Conservation (phyloP, 208 protist genomes). For the Trypanosoma congolense region DNA sequence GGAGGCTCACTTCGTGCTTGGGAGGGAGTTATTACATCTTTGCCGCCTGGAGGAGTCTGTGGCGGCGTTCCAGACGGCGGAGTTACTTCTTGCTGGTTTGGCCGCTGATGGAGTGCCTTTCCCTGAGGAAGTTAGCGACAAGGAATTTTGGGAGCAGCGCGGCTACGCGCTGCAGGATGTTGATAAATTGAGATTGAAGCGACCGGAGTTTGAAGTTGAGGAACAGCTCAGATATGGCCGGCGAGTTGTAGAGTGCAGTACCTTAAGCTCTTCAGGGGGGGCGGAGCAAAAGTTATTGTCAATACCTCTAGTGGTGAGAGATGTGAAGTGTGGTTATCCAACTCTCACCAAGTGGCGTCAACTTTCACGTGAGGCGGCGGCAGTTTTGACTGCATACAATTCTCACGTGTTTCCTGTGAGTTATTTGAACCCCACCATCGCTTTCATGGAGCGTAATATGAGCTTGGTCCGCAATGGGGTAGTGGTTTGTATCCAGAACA, state of each 20-base stretch:
- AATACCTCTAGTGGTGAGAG: not conserved
- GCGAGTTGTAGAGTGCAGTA: not conserved
- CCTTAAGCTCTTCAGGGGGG: not conserved
- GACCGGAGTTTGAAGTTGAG: conserved; percentile 38
- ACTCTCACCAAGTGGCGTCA: conserved; percentile 56
- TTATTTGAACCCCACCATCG: conserved; percentile 40
- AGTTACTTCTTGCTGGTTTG: conserved; percentile 34
- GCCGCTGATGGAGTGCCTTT: not conserved
- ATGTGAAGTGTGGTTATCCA: not conserved
- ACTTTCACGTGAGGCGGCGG: conserved; percentile 42
- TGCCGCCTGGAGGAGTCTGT: conserved; percentile 45
- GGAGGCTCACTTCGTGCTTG: conserved; percentile 65
- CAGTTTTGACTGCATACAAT: conserved; percentile 46
- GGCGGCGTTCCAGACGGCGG: conserved; percentile 56
- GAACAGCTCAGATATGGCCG: conserved; percentile 13
- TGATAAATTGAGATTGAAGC: conserved; percentile 28
- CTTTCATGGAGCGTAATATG: conserved; percentile 41
- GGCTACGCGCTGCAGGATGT: conserved; percentile 55
- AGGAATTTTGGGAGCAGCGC: conserved; percentile 69
- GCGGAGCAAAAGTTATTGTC: not conserved
- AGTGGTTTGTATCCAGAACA: conserved; percentile 57
- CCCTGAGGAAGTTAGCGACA: conserved; percentile 29
- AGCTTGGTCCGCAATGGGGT: conserved; percentile 32
- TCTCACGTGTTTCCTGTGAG: conserved; percentile 47
- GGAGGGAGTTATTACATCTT: conserved; percentile 52